These are phyloP conservation scores for Puccinia hordei DNA, from an alignment of 1,284 basidiomycete species.

Conservation along the genomic window DNA sequence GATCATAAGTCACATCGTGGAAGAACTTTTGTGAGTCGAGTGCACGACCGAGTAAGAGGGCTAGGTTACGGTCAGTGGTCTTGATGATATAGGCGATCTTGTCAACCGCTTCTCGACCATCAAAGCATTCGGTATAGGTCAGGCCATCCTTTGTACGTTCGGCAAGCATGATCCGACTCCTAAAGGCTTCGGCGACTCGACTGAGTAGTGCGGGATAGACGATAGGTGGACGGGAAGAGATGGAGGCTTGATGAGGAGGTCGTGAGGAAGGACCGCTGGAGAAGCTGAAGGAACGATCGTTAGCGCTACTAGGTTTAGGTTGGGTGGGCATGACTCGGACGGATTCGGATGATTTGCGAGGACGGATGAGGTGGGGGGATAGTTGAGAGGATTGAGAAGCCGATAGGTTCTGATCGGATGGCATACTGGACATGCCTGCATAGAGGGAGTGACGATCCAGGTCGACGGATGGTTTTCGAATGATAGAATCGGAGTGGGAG, in stretches of 20 bases:
- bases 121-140: slow-evolving; percentile 93
- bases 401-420: slow-evolving; percentile 15
- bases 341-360: slow-evolving; percentile 49
- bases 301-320: slow-evolving; percentile 7
- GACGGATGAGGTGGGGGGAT: slow-evolving; percentile 1
- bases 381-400: neutral
- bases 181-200: slow-evolving; percentile 87
- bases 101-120: slow-evolving; percentile 93
- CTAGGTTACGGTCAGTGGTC: slow-evolving; percentile 94
- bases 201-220: slow-evolving; percentile 94
- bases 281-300: slow-evolving; percentile 46
- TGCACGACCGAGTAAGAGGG: slow-evolving; percentile 86
- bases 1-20: slow-evolving; percentile 98
- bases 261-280: slow-evolving; percentile 31
- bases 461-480: slow-evolving; percentile 8
- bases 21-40: slow-evolving; percentile 99
- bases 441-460: slow-evolving; percentile 10
- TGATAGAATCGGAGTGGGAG: slow-evolving; percentile 4
- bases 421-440: neutral
- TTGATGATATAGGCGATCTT: slow-evolving; percentile 97
- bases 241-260: too few species aligned
- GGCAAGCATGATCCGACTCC: slow-evolving; percentile 72
- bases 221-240: slow-evolving; percentile 65
- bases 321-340: slow-evolving; percentile 47
- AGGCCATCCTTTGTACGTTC: slow-evolving; percentile 92